Evolutionary conservation across 108 stramenopile genomes (phyloP), one percentile per base, ranked within the genome.

Genomic region (Nannochloropsis oceanica): DNA sequence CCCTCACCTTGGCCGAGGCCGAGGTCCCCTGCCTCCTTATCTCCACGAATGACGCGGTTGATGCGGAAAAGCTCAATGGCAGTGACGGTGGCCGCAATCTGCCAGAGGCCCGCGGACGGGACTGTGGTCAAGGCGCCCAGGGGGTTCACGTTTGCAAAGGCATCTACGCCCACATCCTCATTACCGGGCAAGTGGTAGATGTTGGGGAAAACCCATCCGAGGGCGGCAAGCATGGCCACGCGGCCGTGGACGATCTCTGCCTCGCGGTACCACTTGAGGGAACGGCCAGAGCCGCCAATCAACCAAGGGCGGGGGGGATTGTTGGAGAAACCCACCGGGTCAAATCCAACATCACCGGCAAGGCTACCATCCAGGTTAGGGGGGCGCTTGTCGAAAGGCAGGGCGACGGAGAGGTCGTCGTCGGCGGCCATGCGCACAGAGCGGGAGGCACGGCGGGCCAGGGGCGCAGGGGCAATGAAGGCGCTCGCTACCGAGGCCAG

Each of bases 181-280:
- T 95, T 96, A 59, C 97, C 97, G 43, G 95, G 94, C 90, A 97
- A 92, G 92, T 95, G 95, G 91, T 95, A 94, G 92, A 96, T 93
- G 82, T 93, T 92, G 46, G 97, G 97, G 88, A 92, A 92, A 91
- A 98, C 91, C 94, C 95, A 98, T 46, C 97, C 97, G 84, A 97
- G 91, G 83, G 95, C 95, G 85, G 97, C 97, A 79, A 98, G 92
- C 92, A 96, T 95, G 84, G 96, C 96, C 79, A 97, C 95, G 92
- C 97, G 96, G 90, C 97, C 97, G 93, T 98, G 97, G 50, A 93
- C 95, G 82, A 98, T 87, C 93, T 98, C 97, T 83, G 97, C 96
- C 91, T 98, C 97, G 89, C 96, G 95, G 89, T 95, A 95, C 95
- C 96, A 98, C 88, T 90, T 89, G 73, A 91, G 83, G 44, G 82